These are phyloP conservation scores for Eimeria acervulina DNA, from an alignment of 169 alveolate genomes.

Conservation along the genomic window DNA sequence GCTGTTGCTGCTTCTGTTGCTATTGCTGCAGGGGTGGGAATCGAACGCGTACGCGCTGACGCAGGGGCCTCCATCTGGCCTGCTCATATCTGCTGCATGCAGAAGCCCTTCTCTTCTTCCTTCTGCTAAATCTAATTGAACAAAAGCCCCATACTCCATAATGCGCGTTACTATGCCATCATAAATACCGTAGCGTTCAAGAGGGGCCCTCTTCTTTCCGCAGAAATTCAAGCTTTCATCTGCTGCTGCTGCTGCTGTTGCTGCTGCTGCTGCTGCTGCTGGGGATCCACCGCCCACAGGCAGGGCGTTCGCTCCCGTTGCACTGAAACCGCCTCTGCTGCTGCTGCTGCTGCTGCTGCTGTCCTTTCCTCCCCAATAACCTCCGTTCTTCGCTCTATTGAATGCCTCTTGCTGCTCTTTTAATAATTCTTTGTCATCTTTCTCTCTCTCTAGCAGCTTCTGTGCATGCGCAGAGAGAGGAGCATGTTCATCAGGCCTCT, in stretches of 20 bases:
- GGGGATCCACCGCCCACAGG: conserved; percentile 56
- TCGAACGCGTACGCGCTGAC: conserved; percentile 10
- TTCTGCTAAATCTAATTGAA: conserved; percentile 85
- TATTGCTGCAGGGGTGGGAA: no score
- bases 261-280: conserved; percentile 28
- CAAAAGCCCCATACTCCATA: conserved; percentile 91
- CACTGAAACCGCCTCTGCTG: conserved; percentile 32
- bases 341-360: conserved; percentile 64
- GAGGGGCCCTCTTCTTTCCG: conserved; percentile 73
- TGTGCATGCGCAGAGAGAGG: conserved; percentile 67
- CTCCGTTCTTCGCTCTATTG: conserved; percentile 41
- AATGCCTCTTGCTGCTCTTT: conserved; percentile 79
- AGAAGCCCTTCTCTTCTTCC: conserved; percentile 91
- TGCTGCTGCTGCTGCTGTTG: conserved; percentile 18
- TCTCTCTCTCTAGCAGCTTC: conserved; percentile 79
- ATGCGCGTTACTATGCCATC: conserved; percentile 87
- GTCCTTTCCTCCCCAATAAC: conserved; percentile 37
- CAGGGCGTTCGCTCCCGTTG: conserved; percentile 75
- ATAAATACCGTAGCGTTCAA: conserved; percentile 84
- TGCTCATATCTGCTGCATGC: conserved; percentile 88
- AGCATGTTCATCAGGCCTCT: conserved; percentile 79
- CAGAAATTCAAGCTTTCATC: conserved; percentile 30
- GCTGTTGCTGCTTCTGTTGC: no score
- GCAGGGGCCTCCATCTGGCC: conserved; percentile 73
- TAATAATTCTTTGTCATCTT: conserved; percentile 81